A percentile compares a stretch with the other conserved stretches of the same genome.
phyloP scores from a whole-genome alignment of 805 yeast genomes.

The Candida ortonii region DNA sequence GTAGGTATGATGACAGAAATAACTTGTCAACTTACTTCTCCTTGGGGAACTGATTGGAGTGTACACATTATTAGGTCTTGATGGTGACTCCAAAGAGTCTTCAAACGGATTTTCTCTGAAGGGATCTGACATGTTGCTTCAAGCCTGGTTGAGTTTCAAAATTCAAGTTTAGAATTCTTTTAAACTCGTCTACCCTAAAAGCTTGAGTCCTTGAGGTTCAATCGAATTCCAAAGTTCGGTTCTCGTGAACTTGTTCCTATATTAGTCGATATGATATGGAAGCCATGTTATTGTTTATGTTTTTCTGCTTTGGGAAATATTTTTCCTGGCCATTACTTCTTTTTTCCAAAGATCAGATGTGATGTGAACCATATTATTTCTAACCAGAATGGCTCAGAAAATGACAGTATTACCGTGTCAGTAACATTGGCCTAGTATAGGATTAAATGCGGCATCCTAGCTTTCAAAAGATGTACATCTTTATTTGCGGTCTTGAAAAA shows the following conservation, averaged over 20 bases:
- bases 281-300: constrained; percentile 3
- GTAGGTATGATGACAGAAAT: background rate
- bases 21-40: constrained; percentile 18
- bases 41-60: constrained; percentile 33
- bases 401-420: no score
- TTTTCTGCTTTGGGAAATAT: constrained; percentile 11
- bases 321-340: constrained; percentile 4
- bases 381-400: no score
- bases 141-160: no score
- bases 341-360: no score
- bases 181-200: no score
- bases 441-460: constrained; percentile 2
- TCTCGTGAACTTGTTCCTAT: no score
- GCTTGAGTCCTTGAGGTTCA: no score
- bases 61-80: constrained; percentile 30
- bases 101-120: constrained; percentile 28
- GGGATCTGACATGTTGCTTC: constrained; percentile 28
- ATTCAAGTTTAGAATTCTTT: constrained; percentile 7
- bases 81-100: constrained; percentile 28
- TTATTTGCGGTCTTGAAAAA: no score
- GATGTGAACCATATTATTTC: no score
- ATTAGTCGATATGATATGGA: background rate
- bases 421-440: no score
- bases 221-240: no score
- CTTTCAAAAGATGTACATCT: constrained; percentile 2